Conservation (phyloP, 2,329 filamentous ascomycete genomes). For the Pseudocercospora eumusae region DNA sequence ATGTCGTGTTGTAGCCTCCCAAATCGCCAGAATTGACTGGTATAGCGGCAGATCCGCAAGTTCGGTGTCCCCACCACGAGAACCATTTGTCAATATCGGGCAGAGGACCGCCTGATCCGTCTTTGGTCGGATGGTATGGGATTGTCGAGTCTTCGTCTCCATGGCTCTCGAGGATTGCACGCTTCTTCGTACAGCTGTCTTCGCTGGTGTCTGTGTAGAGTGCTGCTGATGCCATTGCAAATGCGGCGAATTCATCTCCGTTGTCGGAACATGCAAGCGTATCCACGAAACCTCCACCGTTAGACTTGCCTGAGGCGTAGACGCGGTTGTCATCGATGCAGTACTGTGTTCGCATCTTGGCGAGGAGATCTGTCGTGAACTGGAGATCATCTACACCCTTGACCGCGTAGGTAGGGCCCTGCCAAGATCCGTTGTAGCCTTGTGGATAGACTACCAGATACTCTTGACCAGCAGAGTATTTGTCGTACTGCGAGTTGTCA, state of each 20-base stretch:
- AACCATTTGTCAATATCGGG: constrained; percentile 40
- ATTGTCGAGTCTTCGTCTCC: constrained; percentile 47
- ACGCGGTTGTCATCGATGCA: constrained; percentile 51
- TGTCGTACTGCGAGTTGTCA: constrained; percentile 50
- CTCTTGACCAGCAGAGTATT: constrained; percentile 47
- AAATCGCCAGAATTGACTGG: constrained; percentile 31
- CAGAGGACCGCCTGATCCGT: constrained; percentile 31
- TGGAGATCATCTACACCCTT: constrained; percentile 45
- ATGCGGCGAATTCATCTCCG: constrained; percentile 51
- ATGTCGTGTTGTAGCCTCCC: constrained; percentile 36
- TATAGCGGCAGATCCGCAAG: constrained; percentile 36
- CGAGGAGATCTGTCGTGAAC: constrained; percentile 50
- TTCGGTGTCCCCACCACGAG: constrained; percentile 43
- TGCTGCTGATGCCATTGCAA: constrained; percentile 52
- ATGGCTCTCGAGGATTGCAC: constrained; percentile 50
- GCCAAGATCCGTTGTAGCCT: constrained; percentile 44
- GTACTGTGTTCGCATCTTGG: constrained; percentile 44
- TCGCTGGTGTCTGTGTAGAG: constrained; percentile 43
- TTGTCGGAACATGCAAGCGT: constrained; percentile 50
- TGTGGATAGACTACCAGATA: constrained; percentile 52
- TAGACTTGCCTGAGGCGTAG: constrained; percentile 56
- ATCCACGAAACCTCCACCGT: constrained; percentile 54
- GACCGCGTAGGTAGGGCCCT: constrained; percentile 46
- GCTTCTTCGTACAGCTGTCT: constrained; percentile 33
- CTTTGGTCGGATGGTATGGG: constrained; percentile 42